Evolutionary conservation across 306 rosid species (phyloP), one percentile per base, ranked within the genome.

Genomic region (Psophocarpus tetragonolobus): DNA sequence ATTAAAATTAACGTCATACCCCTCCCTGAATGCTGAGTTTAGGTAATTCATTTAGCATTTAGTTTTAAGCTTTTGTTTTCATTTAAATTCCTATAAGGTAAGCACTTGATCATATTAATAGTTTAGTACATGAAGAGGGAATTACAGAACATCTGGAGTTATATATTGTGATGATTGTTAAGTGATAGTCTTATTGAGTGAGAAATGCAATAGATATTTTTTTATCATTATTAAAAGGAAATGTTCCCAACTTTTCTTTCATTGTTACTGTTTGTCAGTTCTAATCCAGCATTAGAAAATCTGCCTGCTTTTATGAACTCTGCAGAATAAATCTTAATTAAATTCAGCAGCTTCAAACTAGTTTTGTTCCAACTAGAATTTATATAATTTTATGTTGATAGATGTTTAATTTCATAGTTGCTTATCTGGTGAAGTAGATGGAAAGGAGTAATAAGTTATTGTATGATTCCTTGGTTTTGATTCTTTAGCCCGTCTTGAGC

Each of bases 1-100:
- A 45, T 66, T 11, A 66, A 21, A 76, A 10, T 51, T 76, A 76
- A 48, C 53, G 30, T 36, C 69, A 3, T 68, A 68, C 74, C 20
- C 20, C 45, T 67, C 27, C 58, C 17, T 53, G 21, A 21, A 53
- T 67, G 32, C 36, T 20, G 15, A 11, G 38, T 39, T 48, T 42
- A 4, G 17, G 68, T 21, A 51, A 17, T 50, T 51, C 39, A 18
- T 29, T 64, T 15, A 48, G 73, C 41, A 14, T 38, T n/a, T n/a
- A n/a, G n/a, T n/a, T 32, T 68, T 57, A 35, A 78, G 58, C 58
- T 8, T 44, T 33, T 63, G 32, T 26, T 41, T 74, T 23, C 33
- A n/a, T 42, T 27, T 27, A 29, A 42, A 41, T 27, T 13, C 70
- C 76, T 51, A 21, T 20, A 18, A 20, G 3, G 36, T 35, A 33